Conservation (phyloP, 2,329 filamentous ascomycete genomes). For the Xylariaceae sp. region DNA sequence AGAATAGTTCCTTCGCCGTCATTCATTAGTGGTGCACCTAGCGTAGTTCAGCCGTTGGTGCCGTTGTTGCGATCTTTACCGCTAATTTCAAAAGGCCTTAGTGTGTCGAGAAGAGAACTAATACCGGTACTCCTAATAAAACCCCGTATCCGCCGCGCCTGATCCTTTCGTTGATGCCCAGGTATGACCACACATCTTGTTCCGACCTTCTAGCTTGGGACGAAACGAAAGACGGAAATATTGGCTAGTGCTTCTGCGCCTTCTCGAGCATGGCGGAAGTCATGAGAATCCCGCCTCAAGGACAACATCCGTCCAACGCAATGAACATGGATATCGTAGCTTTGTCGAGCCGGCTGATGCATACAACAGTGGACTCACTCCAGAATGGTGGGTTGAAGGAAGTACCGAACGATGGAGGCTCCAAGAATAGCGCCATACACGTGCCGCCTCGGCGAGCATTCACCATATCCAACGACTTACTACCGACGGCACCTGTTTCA, state of each 20-base stretch:
- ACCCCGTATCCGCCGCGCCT: slow-evolving; percentile 9
- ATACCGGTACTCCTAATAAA: slow-evolving; percentile 5
- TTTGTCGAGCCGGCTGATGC: slow-evolving; percentile 26
- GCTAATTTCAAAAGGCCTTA: slow-evolving; percentile 10
- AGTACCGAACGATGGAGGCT: not conserved
- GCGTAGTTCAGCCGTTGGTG: slow-evolving; percentile 3
- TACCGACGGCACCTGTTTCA: slow-evolving; percentile 19
- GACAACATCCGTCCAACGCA: slow-evolving; percentile 20
- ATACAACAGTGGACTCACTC: slow-evolving; percentile 25
- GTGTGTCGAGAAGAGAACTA: not conserved
- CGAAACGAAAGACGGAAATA: slow-evolving; percentile 3
- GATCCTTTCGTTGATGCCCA: slow-evolving; percentile 4
- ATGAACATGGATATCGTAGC: slow-evolving; percentile 29
- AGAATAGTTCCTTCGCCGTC: slow-evolving; percentile 18
- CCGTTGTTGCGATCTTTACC: slow-evolving; percentile 19
- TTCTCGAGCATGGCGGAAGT: slow-evolving; percentile 30
- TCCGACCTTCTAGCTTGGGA: slow-evolving; percentile 7
- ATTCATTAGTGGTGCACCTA: slow-evolving; percentile 14
- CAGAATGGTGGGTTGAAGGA: slow-evolving; percentile 12
- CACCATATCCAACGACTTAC: slow-evolving; percentile 28
- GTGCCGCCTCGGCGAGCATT: slow-evolving; percentile 30
- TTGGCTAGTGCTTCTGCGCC: not conserved
- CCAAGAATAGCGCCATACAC: slow-evolving; percentile 14
- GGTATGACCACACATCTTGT: slow-evolving; percentile 9
- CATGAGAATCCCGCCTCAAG: slow-evolving; percentile 25